phyloP scores from a whole-genome alignment of 1,284 basidiomycete species.

The Mycosarcoma maydis region DNA sequence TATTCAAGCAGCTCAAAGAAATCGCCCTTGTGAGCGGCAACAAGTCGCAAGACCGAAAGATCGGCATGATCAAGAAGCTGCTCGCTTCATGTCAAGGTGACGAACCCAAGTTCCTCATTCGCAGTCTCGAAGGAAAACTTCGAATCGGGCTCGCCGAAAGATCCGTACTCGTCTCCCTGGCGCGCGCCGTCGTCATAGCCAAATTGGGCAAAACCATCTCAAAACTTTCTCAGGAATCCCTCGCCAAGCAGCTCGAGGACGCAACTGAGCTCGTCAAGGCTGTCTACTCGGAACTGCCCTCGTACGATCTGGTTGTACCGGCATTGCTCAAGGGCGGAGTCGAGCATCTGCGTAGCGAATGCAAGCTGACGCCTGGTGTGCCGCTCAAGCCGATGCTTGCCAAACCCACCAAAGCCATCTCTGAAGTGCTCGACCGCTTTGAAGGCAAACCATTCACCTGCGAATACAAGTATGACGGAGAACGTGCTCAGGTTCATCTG shows the following conservation, averaged over 20 bases:
- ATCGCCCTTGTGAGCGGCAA: slow-evolving; percentile 79
- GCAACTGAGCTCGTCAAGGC: slow-evolving; percentile 83
- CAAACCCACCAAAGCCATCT: slow-evolving; percentile 99
- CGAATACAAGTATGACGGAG: slow-evolving; percentile 99
- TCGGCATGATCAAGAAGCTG: slow-evolving; percentile 92
- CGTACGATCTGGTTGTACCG: slow-evolving; percentile 92
- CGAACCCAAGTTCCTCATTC: slow-evolving; percentile 93
- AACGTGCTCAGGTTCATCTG: slow-evolving; percentile 79
- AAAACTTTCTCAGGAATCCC: slow-evolving; percentile 74
- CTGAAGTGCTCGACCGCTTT: slow-evolving; percentile 97
- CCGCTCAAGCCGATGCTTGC: slow-evolving; percentile 99
- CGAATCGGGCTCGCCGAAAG: slow-evolving; percentile 96
- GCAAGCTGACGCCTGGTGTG: slow-evolving; percentile 90
- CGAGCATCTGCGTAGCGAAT: slow-evolving; percentile 76
- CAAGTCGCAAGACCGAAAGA: slow-evolving; percentile 74
- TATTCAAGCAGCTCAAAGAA: slow-evolving; percentile 68
- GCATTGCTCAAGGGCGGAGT: slow-evolving; percentile 84
- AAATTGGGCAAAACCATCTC: slow-evolving; percentile 71
- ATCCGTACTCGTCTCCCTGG: slow-evolving; percentile 71
- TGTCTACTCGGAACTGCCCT: slow-evolving; percentile 94
- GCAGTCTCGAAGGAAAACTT: slow-evolving; percentile 94
- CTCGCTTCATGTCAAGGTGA: slow-evolving; percentile 88
- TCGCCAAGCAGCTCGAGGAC: slow-evolving; percentile 80
- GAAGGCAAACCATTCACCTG: slow-evolving; percentile 96
- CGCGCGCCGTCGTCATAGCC: slow-evolving; percentile 55